Base-by-base conservation (phyloP, 345 rosid genomes). In the Gossypium mustelinum region DNA sequence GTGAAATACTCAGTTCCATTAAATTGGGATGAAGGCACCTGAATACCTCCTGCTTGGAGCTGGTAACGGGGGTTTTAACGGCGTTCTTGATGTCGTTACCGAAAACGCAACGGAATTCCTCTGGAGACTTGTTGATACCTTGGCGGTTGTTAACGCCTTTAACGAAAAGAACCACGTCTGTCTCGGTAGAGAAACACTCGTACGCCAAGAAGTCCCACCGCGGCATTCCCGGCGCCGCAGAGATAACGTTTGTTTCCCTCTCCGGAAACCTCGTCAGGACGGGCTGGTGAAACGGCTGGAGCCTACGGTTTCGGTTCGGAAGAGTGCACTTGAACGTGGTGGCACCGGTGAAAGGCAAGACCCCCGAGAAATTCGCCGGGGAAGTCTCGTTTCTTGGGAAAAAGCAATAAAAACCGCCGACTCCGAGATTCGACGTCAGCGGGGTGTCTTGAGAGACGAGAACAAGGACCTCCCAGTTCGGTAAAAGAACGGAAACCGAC, bases 31-130 rank as follows among this genome's bases (percentile, higher is more conserved):
- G 92, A 0, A 43, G 11, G 54, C 98, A 94, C 59, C 98, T 80
- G 85, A 94, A 89, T 8, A 94, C 90, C 79, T 92, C 97, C 80
- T 94, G 98, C 0, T 65, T 81, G 14, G 97, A 94, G 92, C 89
- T 86, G 11, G 92, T 87, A 9, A 90, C 91, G 75, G 84, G 66
- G 27, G 97, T 92, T 79, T 39, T 87, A 7, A 86, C 76, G 76
- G 87, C 79, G 62, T 52, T 50, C 2, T 79, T 70, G 0, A 76
- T 73, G 58, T 80, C 85, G 0, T 79, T 76, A n/a, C 88, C 80
- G 77, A 90, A 94, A 57, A 92, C 87, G 82, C 98, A 94, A 43
- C 71, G 79, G 60, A 90, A 76, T 66, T 87, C 81, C n/a, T 29
- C 17, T 0, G 91, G 87, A 0, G 87, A 64, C 75, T 83, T 70